Evolutionary conservation across 2,329 filamentous ascomycete genomes (phyloP), one percentile per base, ranked within the genome.

Genomic region (Verticillium albo-atrum): DNA sequence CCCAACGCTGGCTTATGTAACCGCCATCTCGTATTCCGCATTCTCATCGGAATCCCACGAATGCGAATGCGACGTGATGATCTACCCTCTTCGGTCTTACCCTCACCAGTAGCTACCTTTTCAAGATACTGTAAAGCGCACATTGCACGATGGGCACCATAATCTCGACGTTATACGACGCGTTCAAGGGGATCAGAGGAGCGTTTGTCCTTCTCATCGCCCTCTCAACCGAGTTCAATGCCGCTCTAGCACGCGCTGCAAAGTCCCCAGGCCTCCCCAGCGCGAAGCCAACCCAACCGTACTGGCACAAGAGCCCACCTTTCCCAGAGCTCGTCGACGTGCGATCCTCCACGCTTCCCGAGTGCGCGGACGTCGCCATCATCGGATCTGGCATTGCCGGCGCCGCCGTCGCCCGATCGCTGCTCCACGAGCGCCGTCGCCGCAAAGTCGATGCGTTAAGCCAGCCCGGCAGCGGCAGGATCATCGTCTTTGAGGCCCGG

Each of bases 351-450:
- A 56, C 60, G 20, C 65, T 64, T 61, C 59, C 56, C 2, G 30
- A 53, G 14, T 58, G 61, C 5, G 61, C 28, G 6, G 66, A 67
- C 42, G 51, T 67, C 37, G 62, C 61, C 54, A 65, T 67, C 53
- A 68, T 68, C 25, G 64, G 64, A 14, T 64, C 67, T 17, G 64
- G 66, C 6, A 59, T 67, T 7, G 61, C 63, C 2, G 61, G 63
- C n/a, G 64, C 61, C 17, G 58, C 50, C n/a, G 37, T 66, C 2
- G 62, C 59, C 1, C 52, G 58, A 6, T 63, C 62, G 14, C 54
- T 68, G 4, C 59, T 66, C 2, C 47, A 60, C 23, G 42, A 50
- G 20, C 42, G 20, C n/a, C 42, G 42, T 10, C 42, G 42, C 25
- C 7, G 42, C n/a, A 23, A 23, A 14, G 9, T 20, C 14, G 42